Base-by-base conservation (phyloP, 1,284 basidiomycete species). In the Malassezia nana region DNA sequence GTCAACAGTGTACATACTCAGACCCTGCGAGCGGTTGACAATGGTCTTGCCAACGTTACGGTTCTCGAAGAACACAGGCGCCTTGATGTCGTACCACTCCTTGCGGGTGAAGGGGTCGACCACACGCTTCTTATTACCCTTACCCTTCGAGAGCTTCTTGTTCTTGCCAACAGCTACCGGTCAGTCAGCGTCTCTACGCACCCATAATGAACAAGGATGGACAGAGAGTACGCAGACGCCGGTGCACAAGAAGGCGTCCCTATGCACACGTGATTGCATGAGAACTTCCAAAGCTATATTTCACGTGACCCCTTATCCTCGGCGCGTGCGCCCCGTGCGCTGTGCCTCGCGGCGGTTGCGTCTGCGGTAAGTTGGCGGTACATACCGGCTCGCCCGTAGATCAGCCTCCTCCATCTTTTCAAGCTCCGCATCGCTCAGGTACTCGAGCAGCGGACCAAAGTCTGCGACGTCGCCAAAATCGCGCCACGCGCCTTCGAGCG, bases 81-180 rank as follows among this genome's bases (percentile, higher is more conserved):
- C 92, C 79, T 95, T 96, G 79, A 99, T 86, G 78, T 96, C 90
- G 79, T 92, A 99, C 94, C 94, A 98, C 75, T 98, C 92, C 81
- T 99, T 99, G 80, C 92, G 86, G 70, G 92, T 85, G 87, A 99
- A 96, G 69, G 94, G 90, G 83, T 99, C 94, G 69, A 98, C 90
- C 77, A 92, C 89, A 84, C 92, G 92, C 81, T 95, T 94, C 74
- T 76, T 76, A 85, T 92, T 94, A 82, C 96, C 96, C 84, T 96
- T 96, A 75, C 92, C 91, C 82, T 98, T 98, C 54, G 89, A 92
- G 74, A 96, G 84, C 78, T 92, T 86, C 81, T 98, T 98, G 81
- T 96, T 96, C 87, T 89, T 77, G 61, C 76, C 76, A 65, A 76
- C 75, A 72, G 75, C 75, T 68, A 51, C 22, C 46, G 16, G 20